Base-by-base conservation (phyloP, 2,329 filamentous ascomycete species). In the Lojkania enalia region DNA sequence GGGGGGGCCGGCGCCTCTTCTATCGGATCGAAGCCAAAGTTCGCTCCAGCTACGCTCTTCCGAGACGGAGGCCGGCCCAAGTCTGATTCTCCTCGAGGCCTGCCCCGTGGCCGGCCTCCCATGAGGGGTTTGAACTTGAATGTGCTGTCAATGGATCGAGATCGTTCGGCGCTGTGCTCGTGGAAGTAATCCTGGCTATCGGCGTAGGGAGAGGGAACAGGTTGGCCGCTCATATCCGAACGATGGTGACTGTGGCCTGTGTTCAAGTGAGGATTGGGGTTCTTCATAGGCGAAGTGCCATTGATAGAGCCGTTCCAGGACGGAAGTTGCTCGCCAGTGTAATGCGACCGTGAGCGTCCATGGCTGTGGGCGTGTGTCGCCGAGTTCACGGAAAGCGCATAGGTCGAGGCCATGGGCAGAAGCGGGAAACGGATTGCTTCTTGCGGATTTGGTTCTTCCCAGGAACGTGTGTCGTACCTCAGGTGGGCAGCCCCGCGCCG, bases 61-160 rank as follows among this genome's bases (percentile, higher is more conserved):
- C 56, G 52, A 5, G 54, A 42, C n/a, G 50, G 44, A 13, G 71
- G 66, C 40, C 70, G 64, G 16, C 73, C 71, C 45, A 76, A 57
- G 51, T 77, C 73, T 13, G 73, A 74, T 38, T 76, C 72, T 39
- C 74, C 73, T 61, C 73, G 60, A 40, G 71, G 54, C 39, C 74
- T 63, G 40, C 64, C 64, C 54, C 59, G 64, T 9, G 64, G 42
- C 47, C 57, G 48, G n/a, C 54, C 59, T 15, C 55, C 58, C 39
- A 59, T 52, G 37, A 62, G 59, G 5, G 66, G 60, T 40, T 61
- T 64, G 43, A 66, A 39, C 5, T 61, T 56, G 42, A 61, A 60
- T 14, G 55, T 49, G n/a, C 59, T 61, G 31, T 66, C 62, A 31
- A 50, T 62, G 2, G 64, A 67, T 23, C 46, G 44, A 21, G 60